A percentile compares a stretch with the other conserved stretches of the same genome.
These are phyloP conservation scores for Aspergillus japonicus DNA, from an alignment of 2,329 filamentous ascomycete genomes.

Conservation along the genomic window DNA sequence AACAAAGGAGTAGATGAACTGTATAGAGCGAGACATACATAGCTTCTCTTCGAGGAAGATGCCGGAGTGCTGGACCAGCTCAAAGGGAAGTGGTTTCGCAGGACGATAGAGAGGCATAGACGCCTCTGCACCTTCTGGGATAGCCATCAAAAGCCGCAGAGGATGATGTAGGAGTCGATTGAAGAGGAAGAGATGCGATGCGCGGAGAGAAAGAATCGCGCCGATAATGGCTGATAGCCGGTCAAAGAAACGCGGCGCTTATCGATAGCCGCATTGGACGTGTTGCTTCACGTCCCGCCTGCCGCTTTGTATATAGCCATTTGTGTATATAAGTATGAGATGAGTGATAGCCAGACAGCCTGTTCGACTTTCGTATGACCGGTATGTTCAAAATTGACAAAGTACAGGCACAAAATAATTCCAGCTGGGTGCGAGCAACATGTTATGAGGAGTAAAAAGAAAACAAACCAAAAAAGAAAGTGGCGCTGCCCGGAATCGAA, in stretches of 20 bases:
- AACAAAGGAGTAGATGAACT: not conserved
- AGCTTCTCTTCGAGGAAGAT: slow-evolving; percentile 75
- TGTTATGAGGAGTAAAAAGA: no score
- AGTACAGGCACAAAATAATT: no score
- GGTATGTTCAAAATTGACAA: no score
- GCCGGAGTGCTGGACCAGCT: slow-evolving; percentile 64
- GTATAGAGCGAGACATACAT: slow-evolving; percentile 47
- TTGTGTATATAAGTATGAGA: no score
- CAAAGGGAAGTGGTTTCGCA: slow-evolving; percentile 58
- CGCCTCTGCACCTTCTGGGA: slow-evolving; percentile 17
- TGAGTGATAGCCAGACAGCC: no score
- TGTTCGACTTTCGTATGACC: no score
- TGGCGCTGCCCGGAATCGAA: slow-evolving; percentile 1
- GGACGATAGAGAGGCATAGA: slow-evolving; percentile 48
- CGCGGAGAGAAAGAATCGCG: not conserved
- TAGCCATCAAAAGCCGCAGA: slow-evolving; percentile 18
- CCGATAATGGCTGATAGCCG: not conserved
- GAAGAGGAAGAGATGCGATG: slow-evolving; percentile 1
- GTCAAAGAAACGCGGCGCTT: slow-evolving; percentile 6
- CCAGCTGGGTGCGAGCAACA: no score
- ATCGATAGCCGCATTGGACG: slow-evolving; percentile 7
- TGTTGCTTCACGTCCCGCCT: not conserved
- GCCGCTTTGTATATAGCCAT: no score
- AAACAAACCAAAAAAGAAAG: not conserved
- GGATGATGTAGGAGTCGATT: not conserved